phyloP scores from a whole-genome alignment of 2,329 filamentous ascomycete species.

The Aspergillus calidoustus region DNA sequence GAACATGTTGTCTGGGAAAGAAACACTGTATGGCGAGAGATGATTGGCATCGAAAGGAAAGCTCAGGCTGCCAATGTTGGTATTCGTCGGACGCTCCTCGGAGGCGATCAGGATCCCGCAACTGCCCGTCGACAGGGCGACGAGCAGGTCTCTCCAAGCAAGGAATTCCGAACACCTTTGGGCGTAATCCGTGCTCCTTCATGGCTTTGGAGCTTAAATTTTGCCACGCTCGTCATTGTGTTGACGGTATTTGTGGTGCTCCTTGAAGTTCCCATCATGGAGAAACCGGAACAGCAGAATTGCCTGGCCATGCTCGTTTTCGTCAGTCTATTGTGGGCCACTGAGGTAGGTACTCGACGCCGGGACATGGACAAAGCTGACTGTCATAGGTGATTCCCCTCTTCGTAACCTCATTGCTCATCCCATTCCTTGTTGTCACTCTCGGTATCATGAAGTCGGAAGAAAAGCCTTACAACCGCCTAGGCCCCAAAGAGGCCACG shows the following conservation, averaged over 20 bases:
- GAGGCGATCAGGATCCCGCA: slow-evolving; percentile 69
- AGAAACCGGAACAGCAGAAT: slow-evolving; percentile 88
- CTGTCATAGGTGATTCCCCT: slow-evolving; percentile 78
- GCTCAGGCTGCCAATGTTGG: slow-evolving; percentile 93
- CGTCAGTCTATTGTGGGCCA: slow-evolving; percentile 94
- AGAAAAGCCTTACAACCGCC: slow-evolving; percentile 68
- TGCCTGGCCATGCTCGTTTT: slow-evolving; percentile 93
- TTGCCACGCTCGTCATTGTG: slow-evolving; percentile 74
- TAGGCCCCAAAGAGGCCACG: slow-evolving; percentile 81
- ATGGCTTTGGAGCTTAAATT: slow-evolving; percentile 83
- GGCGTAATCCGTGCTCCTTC: slow-evolving; percentile 75
- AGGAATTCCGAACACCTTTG: slow-evolving; percentile 77
- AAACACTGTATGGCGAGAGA: slow-evolving; percentile 98
- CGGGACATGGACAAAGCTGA: slow-evolving; percentile 14
- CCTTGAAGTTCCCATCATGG: slow-evolving; percentile 79
- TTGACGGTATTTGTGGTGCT: slow-evolving; percentile 75
- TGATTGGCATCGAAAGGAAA: slow-evolving; percentile 96
- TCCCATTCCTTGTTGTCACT: slow-evolving; percentile 90
- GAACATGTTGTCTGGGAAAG: slow-evolving; percentile 99
- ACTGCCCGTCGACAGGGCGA: slow-evolving; percentile 82
- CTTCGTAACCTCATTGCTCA: slow-evolving; percentile 91
- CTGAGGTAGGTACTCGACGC: slow-evolving; percentile 68
- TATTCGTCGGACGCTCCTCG: slow-evolving; percentile 75
- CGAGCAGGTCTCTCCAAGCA: slow-evolving; percentile 67
- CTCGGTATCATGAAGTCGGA: slow-evolving; percentile 83